Conservation (phyloP, 495 filamentous ascomycete species). For the Podospora didyma region DNA sequence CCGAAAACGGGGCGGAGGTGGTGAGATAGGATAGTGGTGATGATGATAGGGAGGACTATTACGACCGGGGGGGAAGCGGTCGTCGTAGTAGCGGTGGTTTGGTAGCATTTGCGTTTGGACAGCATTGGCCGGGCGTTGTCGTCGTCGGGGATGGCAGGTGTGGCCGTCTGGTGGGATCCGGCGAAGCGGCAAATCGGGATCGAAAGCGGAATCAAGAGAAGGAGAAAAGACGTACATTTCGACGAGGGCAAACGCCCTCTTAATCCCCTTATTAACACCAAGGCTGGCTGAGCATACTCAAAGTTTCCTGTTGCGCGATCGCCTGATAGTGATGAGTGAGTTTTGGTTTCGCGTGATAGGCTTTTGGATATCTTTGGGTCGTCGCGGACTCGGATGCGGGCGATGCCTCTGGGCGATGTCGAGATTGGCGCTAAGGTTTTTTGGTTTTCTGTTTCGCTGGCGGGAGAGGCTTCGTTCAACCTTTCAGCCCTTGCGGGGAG, state of each 20-base stretch:
- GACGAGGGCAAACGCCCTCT: conserved; percentile 7
- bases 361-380: too few species aligned
- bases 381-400: too few species aligned
- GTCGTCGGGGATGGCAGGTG: too few species aligned
- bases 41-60: background rate
- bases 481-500: too few species aligned
- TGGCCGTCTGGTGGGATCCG: background rate
- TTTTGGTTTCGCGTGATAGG: too few species aligned
- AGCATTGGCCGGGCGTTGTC: too few species aligned
- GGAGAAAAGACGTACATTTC: conserved; percentile 5
- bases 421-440: background rate
- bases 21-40: too few species aligned
- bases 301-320: background rate
- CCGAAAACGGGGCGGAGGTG: background rate
- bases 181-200: background rate
- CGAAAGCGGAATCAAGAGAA: background rate
- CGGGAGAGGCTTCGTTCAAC: too few species aligned
- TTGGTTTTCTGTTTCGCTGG: background rate
- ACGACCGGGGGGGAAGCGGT: background rate
- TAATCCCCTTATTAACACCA: background rate
- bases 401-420: background rate
- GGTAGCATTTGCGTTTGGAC: background rate
- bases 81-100: background rate
- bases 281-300: conserved; percentile 2
- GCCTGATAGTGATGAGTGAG: too few species aligned